Conservation (phyloP, 176 grass and related monocot species). For the Tillandsia fasciculata region DNA sequence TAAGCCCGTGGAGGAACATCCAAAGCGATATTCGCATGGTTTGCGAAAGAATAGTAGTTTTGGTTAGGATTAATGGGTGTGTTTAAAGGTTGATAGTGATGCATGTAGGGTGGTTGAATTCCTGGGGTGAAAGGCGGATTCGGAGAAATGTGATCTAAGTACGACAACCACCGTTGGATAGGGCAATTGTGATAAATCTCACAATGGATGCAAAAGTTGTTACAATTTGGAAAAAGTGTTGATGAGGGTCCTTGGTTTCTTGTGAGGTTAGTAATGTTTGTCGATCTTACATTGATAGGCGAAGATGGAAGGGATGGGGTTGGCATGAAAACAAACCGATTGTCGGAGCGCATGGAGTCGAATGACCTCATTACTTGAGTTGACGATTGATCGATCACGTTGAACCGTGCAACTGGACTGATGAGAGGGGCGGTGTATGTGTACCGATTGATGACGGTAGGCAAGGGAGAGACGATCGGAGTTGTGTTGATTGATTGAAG, state of each 20-base stretch:
- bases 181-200: neutral
- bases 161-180: neutral
- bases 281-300: neutral
- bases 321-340: constrained; percentile 1
- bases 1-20: neutral
- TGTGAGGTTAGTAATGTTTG: neutral
- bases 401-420: neutral
- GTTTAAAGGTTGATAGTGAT: neutral
- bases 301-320: neutral
- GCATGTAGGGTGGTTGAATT: neutral
- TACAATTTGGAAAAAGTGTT: neutral
- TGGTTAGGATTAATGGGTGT: neutral
- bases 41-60: neutral
- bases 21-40: neutral
- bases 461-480: neutral
- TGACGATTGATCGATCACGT: neutral
- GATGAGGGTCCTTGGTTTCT: neutral
- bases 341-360: neutral
- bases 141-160: neutral
- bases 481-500: neutral
- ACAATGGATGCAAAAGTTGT: too few species aligned
- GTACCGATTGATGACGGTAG: neutral
- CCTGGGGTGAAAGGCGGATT: neutral
- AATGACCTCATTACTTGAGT: neutral
- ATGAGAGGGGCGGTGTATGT: neutral